A percentile compares a stretch with the other conserved stretches of the same genome.
Evolutionary conservation across 1,139 yeast genomes (phyloP).

Genomic region (Kodamaea alishanica): DNA sequence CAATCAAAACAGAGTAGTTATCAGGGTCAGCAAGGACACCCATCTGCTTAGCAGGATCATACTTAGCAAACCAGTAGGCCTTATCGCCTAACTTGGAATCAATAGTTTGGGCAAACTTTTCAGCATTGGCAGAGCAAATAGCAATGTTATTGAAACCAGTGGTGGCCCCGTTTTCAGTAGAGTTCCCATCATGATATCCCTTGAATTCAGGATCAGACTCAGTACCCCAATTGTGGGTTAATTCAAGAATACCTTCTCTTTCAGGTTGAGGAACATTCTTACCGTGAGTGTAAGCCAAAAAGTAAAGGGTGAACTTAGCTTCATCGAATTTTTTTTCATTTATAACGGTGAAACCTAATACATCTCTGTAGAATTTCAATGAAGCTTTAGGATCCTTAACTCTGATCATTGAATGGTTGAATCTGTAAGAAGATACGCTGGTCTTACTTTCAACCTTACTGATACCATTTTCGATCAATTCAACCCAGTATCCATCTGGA

Average conservation of each 20-base stretch:
- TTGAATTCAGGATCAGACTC: conserved; percentile 68
- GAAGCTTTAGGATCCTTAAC: conserved; percentile 80
- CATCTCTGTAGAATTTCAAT: conserved; percentile 69
- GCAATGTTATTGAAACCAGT: conserved; percentile 89
- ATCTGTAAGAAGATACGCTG: conserved; percentile 45
- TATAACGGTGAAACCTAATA: conserved; percentile 74
- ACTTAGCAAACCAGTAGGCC: conserved; percentile 43
- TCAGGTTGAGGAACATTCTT: conserved; percentile 41
- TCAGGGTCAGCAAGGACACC: conserved; percentile 91
- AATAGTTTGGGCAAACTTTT: conserved; percentile 48
- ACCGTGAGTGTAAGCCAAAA: conserved; percentile 55
- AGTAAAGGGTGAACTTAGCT: conserved; percentile 83
- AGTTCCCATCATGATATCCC: conserved; percentile 80
- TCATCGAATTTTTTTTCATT: conserved; percentile 52
- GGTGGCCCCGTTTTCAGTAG: conserved; percentile 50
- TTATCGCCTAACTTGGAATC: conserved; percentile 37
- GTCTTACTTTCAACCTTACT: conserved; percentile 38
- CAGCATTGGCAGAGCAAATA: conserved; percentile 67
- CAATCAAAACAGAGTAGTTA: conserved; percentile 76
- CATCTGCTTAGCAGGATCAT: conserved; percentile 50
- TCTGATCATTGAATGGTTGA: conserved; percentile 93
- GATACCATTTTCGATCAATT: conserved; percentile 64
- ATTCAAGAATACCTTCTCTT: conserved; percentile 72
- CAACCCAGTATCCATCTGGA: conserved; percentile 97
- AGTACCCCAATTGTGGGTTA: conserved; percentile 95